Conservation (phyloP, 2,329 filamentous ascomycete species). For the Botrytis deweyae region DNA sequence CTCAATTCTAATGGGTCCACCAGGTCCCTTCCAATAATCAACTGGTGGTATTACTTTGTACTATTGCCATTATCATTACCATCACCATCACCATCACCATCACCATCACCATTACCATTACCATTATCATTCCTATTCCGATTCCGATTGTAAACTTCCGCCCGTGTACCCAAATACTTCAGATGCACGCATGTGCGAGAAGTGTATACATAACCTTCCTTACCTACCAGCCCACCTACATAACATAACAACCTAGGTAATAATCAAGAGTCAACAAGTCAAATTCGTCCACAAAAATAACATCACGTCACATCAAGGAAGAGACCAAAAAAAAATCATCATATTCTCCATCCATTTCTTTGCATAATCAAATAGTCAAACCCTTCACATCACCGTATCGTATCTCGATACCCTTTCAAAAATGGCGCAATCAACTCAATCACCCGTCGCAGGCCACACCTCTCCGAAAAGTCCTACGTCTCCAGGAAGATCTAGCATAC, state of each 20-base stretch:
- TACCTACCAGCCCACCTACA: not conserved
- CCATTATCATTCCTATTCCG: too few species aligned
- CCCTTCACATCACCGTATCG: too few species aligned
- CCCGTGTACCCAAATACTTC: not conserved
- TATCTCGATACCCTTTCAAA: not conserved
- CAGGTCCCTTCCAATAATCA: not conserved
- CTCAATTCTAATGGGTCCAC: not conserved
- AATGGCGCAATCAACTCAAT: conserved; percentile 16
- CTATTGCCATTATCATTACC: too few species aligned
- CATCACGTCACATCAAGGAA: conserved; percentile 9
- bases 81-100: too few species aligned
- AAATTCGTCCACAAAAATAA: not conserved
- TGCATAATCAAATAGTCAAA: not conserved
- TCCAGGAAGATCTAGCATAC: conserved; percentile 15
- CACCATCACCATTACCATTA: too few species aligned
- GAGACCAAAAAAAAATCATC: not conserved
- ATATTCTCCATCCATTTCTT: not conserved
- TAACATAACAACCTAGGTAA: not conserved
- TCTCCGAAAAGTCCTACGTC: conserved; percentile 18
- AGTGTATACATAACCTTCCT: not conserved
- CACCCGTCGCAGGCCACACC: conserved; percentile 7
- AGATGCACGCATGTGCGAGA: not conserved
- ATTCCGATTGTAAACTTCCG: not conserved
- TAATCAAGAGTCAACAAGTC: not conserved
- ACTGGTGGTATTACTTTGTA: not conserved